Base-by-base conservation (phyloP, 352 stramenopile genomes). In the Aphanomyces invadans region DNA sequence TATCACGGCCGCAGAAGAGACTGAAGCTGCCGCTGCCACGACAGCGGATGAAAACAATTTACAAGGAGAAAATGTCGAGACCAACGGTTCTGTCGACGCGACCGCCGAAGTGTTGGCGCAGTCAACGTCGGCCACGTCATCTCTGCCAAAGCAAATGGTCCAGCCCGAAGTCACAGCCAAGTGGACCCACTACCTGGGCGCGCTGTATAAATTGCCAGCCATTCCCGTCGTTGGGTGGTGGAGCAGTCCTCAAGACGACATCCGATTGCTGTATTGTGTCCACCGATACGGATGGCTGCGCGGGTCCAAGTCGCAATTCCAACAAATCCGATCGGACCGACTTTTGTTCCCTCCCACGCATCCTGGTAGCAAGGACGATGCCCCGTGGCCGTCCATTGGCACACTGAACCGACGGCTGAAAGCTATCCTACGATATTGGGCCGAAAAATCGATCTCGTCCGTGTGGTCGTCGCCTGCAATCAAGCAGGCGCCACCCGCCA, bases 221-320 rank as follows among this genome's bases (percentile, higher is more conserved):
- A 46, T 67, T 19, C 19, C 64, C 0, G 75, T 92, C 0, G 73
- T 77, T 2, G 76, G 80, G 21, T 95, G 86, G 86, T 95, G 86
- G 86, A 76, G 88, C 44, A 77, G 83, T 19, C 45, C 86, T 25
- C 71, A 90, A 3, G 86, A 95, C 62, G 86, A 95, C 48, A 72
- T 90, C 19, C 63, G 87, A 26, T 69, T 95, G 12, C 53, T 95
- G 36, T 68, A 92, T 21, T 80, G 79, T 56, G 69, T 95, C 11
- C 78, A 86, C 72, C 74, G 72, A 19, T 65, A 89, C 49, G 86
- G 86, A 10, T 95, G 86, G 86, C 74, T 89, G 12, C 85, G 81
- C 7, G 73, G 65, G 7, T 78, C 80, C 36, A 61, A 60, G 31
- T 28, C 87, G 5, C 75, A 78, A 0, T 57, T 60, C 0, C 65